A percentile compares a stretch with the other conserved stretches of the same genome.
Evolutionary conservation across 169 alveolate genomes (phyloP).

Genomic region (Theileria parva): DNA sequence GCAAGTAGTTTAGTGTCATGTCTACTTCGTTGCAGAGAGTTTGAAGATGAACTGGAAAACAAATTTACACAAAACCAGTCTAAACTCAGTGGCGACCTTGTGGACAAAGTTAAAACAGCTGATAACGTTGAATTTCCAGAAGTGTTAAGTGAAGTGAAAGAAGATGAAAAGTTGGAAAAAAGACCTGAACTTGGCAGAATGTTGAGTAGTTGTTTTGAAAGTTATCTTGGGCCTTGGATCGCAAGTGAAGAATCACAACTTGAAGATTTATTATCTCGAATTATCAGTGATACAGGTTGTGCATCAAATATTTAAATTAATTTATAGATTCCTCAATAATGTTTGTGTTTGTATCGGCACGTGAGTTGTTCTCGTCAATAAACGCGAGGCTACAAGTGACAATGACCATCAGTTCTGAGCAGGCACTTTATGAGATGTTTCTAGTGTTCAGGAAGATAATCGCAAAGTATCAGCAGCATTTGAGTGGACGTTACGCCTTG

Average conservation of each 20-base stretch:
- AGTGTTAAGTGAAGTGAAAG: conserved; percentile 10
- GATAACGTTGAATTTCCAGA: conserved; percentile 53
- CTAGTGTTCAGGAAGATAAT: conserved; percentile 45
- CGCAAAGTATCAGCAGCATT: conserved; percentile 39
- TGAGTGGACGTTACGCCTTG: conserved; percentile 14
- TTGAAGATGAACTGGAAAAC: conserved; percentile 57
- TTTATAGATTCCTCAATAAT: conserved; percentile 39
- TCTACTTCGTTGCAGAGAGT: conserved; percentile 56
- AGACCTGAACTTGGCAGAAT: conserved; percentile 21
- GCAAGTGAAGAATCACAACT: conserved; percentile 59
- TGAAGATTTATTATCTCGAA: conserved; percentile 25
- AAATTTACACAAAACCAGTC: conserved; percentile 13
- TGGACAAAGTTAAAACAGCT: background rate
- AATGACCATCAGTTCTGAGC: conserved; percentile 59
- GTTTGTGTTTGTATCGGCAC: conserved; percentile 52
- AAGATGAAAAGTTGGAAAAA: background rate
- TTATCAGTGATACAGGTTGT: conserved; percentile 27
- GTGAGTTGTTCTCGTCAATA: conserved; percentile 56
- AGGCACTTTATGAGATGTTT: conserved; percentile 58
- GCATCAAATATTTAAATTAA: background rate
- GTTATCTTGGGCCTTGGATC: conserved; percentile 60
- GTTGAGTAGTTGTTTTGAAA: conserved; percentile 59
- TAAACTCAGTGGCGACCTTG: background rate
- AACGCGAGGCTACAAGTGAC: conserved; percentile 52
- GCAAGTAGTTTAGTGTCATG: conserved; percentile 44